Conservation (phyloP, 495 filamentous ascomycete species). For the Pyronema omphalodes region DNA sequence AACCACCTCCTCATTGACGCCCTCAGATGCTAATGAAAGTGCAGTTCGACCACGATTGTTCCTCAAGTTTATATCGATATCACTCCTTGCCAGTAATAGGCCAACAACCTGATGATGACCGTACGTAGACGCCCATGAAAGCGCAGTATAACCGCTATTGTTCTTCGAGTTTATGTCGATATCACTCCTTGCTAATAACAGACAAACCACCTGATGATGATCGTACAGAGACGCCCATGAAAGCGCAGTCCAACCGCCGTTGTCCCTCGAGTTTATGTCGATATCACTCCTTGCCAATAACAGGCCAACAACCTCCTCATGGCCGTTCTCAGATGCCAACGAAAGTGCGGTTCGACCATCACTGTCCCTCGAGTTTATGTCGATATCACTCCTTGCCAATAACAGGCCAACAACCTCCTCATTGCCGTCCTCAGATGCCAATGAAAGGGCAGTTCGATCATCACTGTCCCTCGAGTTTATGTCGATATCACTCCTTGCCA, state of each 20-base stretch:
- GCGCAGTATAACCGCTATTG: no score
- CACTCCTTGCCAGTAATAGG: not conserved
- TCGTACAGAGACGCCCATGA: no score
- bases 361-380: not conserved
- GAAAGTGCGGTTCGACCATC: not conserved
- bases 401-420: not conserved
- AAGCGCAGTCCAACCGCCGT: no score
- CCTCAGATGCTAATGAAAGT: no score
- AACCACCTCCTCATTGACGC: no score
- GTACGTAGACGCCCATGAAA: no score
- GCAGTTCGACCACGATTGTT: no score
- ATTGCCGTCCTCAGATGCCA: not conserved
- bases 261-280: not conserved
- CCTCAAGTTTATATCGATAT: not conserved
- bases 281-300: not conserved
- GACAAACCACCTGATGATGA: no score
- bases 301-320: not conserved
- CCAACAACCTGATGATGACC: not conserved
- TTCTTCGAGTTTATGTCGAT: not conserved
- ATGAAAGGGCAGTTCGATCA: not conserved
- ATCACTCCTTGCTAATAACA: not conserved
- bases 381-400: not conserved
- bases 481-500: slow-evolving; percentile 3
- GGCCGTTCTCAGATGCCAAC: not conserved
- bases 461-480: not conserved